Base-by-base conservation (phyloP, 2,329 filamentous ascomycete species). In the Fusarium subtropicale region DNA sequence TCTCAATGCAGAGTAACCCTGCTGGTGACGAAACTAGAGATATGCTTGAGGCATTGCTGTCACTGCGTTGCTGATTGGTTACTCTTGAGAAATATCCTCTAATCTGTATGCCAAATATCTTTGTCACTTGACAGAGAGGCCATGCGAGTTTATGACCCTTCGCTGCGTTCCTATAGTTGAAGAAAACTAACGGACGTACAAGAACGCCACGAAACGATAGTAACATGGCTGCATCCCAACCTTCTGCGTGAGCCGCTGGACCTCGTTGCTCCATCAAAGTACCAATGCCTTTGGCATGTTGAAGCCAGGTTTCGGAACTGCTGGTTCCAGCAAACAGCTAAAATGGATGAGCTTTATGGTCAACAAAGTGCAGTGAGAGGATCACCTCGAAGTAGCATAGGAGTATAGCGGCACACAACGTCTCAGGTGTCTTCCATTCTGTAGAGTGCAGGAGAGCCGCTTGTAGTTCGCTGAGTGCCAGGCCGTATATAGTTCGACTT, bases 321-420 rank as follows among this genome's bases (percentile, higher is more conserved):
- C 66, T 71, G 33, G 9, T 83, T n/a, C 80, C 81, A 7, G 81
- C 80, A 70, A 82, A 82, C n/a, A 81, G 71, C 80, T 81, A 47
- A 33, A 26, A 39, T 36, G 11, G 12, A 66, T 72, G 46, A 73
- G 68, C 52, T 55, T 47, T 56, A 46, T 60, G 34, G 45, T 28
- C 28, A 47, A 30, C 26, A 46, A 20, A 22, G 31, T 30, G 15
- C 20, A 28, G 24, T 8, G 42, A 44, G 18, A 51, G 26, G 33
- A 65, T 48, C 73, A 81, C 79, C 77, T 82, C 81, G 34, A 77
- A 82, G 18, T 80, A 70, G 55, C 80, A 80, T 41, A 82, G 68
- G 39, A 83, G 66, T 68, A 82, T 81, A 45, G 79, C 76, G 3
- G 83, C 73, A 54, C 79, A 81, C 28, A 82, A 69, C n/a, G 81